Evolutionary conservation across 352 stramenopile species (phyloP).

Genomic region (Pythium sp.): DNA sequence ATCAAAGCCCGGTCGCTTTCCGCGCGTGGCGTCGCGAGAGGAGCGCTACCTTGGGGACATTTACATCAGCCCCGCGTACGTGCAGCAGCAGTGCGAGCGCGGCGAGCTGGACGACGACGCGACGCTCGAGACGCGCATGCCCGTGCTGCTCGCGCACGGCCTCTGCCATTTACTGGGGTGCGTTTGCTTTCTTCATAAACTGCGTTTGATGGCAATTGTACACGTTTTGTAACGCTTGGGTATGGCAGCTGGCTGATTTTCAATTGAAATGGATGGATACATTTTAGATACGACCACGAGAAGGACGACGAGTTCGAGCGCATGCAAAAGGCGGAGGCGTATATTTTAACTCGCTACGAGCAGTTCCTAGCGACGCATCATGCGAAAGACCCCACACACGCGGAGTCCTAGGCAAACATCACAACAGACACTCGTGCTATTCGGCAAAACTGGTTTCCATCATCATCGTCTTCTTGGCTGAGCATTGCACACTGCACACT

Average conservation of each 20-base stretch:
- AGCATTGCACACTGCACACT: neutral
- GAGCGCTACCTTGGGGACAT: constrained; percentile 82
- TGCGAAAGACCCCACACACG: neutral
- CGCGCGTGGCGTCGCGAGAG: constrained; percentile 39
- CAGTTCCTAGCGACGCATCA: constrained; percentile 35
- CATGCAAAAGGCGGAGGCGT: constrained; percentile 73
- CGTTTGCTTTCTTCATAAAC: constrained; percentile 13
- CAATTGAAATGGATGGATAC: neutral
- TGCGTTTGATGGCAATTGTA: neutral
- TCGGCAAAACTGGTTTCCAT: constrained; percentile 10
- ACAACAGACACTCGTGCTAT: neutral
- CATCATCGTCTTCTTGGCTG: neutral
- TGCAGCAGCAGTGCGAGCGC: constrained; percentile 71
- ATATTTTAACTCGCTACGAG: constrained; percentile 54
- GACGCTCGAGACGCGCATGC: constrained; percentile 65
- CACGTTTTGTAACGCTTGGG: too few species aligned
- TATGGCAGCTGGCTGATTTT: too few species aligned
- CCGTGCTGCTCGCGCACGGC: constrained; percentile 72
- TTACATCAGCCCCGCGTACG: constrained; percentile 79
- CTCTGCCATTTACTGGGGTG: constrained; percentile 83
- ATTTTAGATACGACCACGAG: constrained; percentile 79
- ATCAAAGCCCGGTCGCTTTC: constrained; percentile 53
- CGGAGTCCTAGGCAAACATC: neutral
- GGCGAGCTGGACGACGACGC: constrained; percentile 42
- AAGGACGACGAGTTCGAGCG: constrained; percentile 67